Base-by-base conservation (phyloP, 305 asterid species). In the Solanum hybrid region DNA sequence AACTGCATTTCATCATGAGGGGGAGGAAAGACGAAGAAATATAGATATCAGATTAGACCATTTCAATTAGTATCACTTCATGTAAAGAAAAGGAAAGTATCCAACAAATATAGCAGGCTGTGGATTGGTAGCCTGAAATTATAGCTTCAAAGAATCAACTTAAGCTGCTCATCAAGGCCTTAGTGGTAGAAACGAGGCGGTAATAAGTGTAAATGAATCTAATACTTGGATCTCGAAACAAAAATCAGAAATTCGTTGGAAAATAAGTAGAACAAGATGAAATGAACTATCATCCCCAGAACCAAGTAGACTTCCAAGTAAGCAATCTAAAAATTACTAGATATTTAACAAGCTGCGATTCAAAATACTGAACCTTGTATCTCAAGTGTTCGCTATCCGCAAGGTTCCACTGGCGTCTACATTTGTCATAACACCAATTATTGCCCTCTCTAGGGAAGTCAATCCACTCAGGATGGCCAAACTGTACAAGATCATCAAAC, bases 381-480 rank as follows among this genome's bases (percentile, higher is more conserved):
- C 98, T 93, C 91, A 96, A 93, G 94, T 97, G 98, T 76, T 95
- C 97, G 12, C 94, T 90, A 91, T 96, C 99, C 88, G 91, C 95
- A 5, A 97, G 98, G 89, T 96, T 90, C 99, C 99, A 97, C 87
- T 96, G 98, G 79, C 99, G 99, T 88, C 98, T 92, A 92, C 99
- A 97, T 89, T 95, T 97, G 89, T 97, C 98, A 89, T 93, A 93
- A 92, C 98, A 95, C 98, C 99, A 97, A 37, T 89, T 94, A 91
- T 97, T 97, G 86, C 99, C 99, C 91, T 96, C 98, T 92, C 99
- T 94, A 51, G 99, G 99, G 89, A 97, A 97, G 95, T 97, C 99
- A 80, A 97, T 97, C 99, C 99, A 96, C 42, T 97, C 99, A 81
- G 99, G 99, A 93, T 97, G 99, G 90, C 99, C 99, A 92, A 96